phyloP scores from a whole-genome alignment of 345 rosid species.

The Hibiscus tridactylites region DNA sequence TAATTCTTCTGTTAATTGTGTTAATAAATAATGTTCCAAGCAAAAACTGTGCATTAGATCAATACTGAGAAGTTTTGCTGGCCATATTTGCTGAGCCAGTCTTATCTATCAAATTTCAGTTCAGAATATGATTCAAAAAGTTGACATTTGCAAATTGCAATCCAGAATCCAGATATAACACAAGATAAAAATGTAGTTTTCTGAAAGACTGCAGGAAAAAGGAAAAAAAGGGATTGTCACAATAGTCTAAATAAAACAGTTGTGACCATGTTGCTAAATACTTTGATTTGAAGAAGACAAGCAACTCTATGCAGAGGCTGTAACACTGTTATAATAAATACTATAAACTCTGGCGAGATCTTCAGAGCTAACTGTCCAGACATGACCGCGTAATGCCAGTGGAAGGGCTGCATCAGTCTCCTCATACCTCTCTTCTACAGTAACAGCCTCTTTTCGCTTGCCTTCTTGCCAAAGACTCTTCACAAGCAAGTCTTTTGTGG shows the following conservation, averaged over 20 bases:
- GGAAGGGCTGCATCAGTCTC: slow-evolving; percentile 37
- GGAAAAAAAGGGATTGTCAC: neutral
- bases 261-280: neutral
- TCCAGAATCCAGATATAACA: neutral
- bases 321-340: slow-evolving; percentile 50
- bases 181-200: neutral
- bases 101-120: neutral
- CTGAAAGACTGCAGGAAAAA: neutral
- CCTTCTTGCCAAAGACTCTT: slow-evolving; percentile 93
- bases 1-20: neutral
- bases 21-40: neutral
- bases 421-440: slow-evolving; percentile 53
- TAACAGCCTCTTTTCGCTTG: slow-evolving; percentile 76
- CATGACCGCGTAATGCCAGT: slow-evolving; percentile 49
- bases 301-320: slow-evolving; percentile 9
- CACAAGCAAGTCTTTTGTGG: slow-evolving; percentile 68
- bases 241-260: neutral
- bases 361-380: slow-evolving; percentile 68
- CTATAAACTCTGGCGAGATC: slow-evolving; percentile 47
- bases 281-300: neutral
- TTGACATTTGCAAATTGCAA: neutral
- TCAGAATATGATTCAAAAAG: neutral
- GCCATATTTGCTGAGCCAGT: neutral
- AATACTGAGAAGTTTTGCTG: neutral
- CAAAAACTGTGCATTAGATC: neutral